phyloP scores from a whole-genome alignment of 225 moss, liverwort and hornwort genomes.

The Straminergon stramineum region DNA sequence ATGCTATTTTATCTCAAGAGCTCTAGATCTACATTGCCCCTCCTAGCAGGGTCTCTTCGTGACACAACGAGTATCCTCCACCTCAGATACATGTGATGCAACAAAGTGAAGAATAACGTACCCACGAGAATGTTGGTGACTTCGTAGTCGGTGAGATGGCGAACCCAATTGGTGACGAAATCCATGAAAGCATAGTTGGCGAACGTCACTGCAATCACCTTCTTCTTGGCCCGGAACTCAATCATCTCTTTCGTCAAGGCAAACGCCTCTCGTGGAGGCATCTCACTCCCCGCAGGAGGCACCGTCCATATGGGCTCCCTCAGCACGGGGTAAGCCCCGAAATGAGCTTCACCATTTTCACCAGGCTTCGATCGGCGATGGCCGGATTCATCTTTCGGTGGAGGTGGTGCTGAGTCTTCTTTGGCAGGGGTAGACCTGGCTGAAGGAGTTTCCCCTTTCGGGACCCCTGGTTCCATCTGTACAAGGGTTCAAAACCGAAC shows the following conservation, averaged over 20 bases:
- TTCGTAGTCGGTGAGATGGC: slow-evolving; percentile 63
- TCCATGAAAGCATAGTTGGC: slow-evolving; percentile 87
- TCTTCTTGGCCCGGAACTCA: slow-evolving; percentile 73
- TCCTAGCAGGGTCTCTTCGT: background rate
- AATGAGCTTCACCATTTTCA: slow-evolving; percentile 43
- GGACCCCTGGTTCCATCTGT: slow-evolving; percentile 3
- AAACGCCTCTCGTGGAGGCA: slow-evolving; percentile 71
- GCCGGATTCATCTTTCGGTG: background rate
- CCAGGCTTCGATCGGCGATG: slow-evolving; percentile 27
- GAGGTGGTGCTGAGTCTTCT: background rate
- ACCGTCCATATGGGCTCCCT: slow-evolving; percentile 72
- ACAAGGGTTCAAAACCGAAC: background rate
- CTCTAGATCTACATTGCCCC: background rate
- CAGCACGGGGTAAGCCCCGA: slow-evolving; percentile 33
- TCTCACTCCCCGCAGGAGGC: slow-evolving; percentile 46
- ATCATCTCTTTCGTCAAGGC: slow-evolving; percentile 69
- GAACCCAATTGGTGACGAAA: slow-evolving; percentile 89
- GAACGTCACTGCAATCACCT: slow-evolving; percentile 86
- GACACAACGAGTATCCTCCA: background rate
- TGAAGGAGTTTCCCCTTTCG: background rate
- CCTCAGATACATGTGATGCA: background rate
- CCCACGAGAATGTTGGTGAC: slow-evolving; percentile 85
- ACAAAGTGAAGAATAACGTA: slow-evolving; percentile 9
- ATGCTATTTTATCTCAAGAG: background rate
- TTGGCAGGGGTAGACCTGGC: background rate